Percentiles rank a stretch among this genome's conserved stretches.
Conservation (phyloP, 306 rosid species). For the Sophora flavescens region DNA sequence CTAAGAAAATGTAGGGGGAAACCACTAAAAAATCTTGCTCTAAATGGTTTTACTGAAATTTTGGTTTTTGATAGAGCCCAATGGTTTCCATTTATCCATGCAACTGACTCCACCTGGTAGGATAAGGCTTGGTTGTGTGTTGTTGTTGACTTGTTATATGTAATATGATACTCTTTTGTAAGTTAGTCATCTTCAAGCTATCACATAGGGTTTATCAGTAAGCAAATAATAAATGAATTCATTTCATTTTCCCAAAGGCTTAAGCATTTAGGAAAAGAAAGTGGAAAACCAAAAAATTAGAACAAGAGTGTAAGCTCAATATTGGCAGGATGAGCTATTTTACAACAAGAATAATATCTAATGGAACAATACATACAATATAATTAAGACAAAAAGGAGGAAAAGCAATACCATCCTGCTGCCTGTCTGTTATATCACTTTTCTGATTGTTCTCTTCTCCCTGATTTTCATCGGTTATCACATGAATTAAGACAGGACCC, state of each 20-base stretch:
- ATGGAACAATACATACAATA: constrained; percentile 15
- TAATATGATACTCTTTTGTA: constrained; percentile 9
- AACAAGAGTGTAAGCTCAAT: not conserved
- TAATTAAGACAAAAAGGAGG: constrained; percentile 5
- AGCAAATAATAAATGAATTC: constrained; percentile 18
- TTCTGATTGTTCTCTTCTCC: constrained; percentile 55
- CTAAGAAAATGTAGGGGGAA: constrained; percentile 1
- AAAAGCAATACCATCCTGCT: constrained; percentile 58
- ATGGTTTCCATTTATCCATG: constrained; percentile 6
- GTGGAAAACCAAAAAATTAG: not conserved
- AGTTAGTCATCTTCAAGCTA: constrained; percentile 24
- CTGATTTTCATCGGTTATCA: constrained; percentile 77
- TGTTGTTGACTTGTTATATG: not conserved
- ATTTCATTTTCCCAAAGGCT: constrained; percentile 26
- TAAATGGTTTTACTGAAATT: constrained; percentile 25
- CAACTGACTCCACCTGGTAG: not conserved
- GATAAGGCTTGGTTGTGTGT: constrained; percentile 12
- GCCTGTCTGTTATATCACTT: constrained; percentile 45
- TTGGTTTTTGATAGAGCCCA: constrained; percentile 19
- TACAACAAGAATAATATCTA: constrained; percentile 33
- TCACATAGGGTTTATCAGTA: constrained; percentile 2
- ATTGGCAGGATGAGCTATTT: constrained; percentile 15
- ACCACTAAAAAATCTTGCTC: not conserved
- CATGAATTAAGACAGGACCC: constrained; percentile 97
- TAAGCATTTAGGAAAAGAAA: constrained; percentile 7